Conservation (phyloP, 208 protist genomes). For the Leishmania tropica region DNA sequence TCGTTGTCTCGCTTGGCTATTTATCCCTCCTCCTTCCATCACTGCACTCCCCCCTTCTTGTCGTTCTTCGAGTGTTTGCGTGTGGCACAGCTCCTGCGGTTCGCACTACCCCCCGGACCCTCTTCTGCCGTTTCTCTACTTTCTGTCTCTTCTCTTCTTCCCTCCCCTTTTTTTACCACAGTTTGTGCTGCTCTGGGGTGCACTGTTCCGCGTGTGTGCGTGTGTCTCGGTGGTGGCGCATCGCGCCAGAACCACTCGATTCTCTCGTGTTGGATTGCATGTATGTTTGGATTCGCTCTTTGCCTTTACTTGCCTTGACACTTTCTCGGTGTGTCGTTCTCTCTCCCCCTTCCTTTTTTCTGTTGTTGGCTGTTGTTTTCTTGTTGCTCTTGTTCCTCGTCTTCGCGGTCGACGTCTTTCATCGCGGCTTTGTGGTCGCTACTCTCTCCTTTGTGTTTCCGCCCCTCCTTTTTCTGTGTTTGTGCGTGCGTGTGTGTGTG, state of each 20-base stretch:
- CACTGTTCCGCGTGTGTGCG: constrained; percentile 1
- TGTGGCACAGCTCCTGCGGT: neutral
- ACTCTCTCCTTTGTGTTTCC: neutral
- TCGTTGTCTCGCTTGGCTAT: neutral
- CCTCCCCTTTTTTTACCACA: neutral
- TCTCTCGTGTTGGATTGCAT: neutral
- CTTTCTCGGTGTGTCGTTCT: neutral
- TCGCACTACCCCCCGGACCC: neutral
- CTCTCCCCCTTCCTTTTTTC: neutral
- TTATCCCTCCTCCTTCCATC: neutral
- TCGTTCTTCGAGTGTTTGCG: neutral
- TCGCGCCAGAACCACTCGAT: neutral
- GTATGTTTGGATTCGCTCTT: neutral
- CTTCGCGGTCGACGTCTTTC: neutral
- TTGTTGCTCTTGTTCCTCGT: neutral
- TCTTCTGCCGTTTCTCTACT: neutral
- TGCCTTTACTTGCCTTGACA: neutral
- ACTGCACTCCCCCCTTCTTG: neutral
- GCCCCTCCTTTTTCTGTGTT: neutral
- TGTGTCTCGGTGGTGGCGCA: neutral
- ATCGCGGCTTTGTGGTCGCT: neutral
- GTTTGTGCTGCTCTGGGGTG: neutral
- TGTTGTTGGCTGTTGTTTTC: neutral
- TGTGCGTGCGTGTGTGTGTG: neutral
- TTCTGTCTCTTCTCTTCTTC: neutral